phyloP scores from a whole-genome alignment of 768 basidiomycete species.

The Saitozyma sp. region DNA sequence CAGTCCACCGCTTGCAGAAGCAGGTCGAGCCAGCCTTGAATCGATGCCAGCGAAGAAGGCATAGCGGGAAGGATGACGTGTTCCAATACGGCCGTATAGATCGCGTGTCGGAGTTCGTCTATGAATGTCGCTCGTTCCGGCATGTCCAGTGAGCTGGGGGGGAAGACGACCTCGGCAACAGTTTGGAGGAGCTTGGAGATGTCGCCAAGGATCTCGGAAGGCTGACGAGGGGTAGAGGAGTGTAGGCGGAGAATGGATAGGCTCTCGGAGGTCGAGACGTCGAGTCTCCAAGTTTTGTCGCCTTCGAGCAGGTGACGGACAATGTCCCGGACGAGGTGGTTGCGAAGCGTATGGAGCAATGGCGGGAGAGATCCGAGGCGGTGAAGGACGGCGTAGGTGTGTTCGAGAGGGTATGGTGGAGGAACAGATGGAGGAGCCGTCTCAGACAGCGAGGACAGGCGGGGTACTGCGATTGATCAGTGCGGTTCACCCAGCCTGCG shows the following conservation, averaged over 20 bases:
- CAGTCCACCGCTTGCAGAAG: constrained; percentile 64
- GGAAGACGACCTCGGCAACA: constrained; percentile 62
- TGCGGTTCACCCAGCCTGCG: no score
- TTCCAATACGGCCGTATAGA: constrained; percentile 64
- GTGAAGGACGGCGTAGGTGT: constrained; percentile 22
- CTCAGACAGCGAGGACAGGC: neutral
- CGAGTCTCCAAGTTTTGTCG: neutral
- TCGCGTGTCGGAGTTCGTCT: constrained; percentile 63
- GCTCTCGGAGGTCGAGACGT: constrained; percentile 35
- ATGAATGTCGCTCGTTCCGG: constrained; percentile 55
- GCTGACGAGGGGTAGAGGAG: constrained; percentile 53
- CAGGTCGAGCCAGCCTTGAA: constrained; percentile 66
- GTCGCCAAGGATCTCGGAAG: constrained; percentile 59
- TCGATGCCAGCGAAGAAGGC: constrained; percentile 63
- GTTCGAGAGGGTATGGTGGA: constrained; percentile 21
- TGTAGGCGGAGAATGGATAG: constrained; percentile 57
- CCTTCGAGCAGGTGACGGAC: constrained; percentile 27
- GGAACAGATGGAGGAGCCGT: constrained; percentile 2
- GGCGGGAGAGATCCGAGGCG: constrained; percentile 54
- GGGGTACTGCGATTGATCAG: constrained; percentile 3
- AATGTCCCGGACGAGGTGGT: constrained; percentile 34
- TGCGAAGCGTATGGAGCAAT: constrained; percentile 25
- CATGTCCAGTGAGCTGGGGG: constrained; percentile 60
- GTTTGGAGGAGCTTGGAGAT: constrained; percentile 65
- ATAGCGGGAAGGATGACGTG: constrained; percentile 69